Base-by-base conservation (phyloP, 2,329 filamentous ascomycete species). In the Diaporthe longicolla region DNA sequence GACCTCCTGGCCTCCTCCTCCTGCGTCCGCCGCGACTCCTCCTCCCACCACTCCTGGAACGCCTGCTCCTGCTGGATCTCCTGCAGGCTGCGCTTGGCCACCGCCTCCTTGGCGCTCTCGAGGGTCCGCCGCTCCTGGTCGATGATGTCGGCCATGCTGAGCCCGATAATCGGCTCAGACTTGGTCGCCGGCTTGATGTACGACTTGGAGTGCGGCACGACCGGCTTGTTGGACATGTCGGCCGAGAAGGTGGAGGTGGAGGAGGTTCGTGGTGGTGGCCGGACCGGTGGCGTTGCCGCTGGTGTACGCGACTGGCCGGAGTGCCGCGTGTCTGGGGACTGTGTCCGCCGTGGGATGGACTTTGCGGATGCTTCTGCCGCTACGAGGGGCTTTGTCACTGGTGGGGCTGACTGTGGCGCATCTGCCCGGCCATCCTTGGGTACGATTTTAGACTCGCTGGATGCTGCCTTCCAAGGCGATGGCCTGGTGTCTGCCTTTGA, bases 61-160 rank as follows among this genome's bases (percentile, higher is more conserved):
- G 95, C 95, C 81, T 99, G 97, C 83, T 99, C 97, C 77, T 97
- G 92, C 82, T 99, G 97, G 74, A 99, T 99, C 76, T 98, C 97
- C 80, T 97, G 92, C 40, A 99, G 85, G 76, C 94, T 97, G 72
- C 96, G 90, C 84, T 97, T 98, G 2, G 95, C 94, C 15, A 92
- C 92, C 0, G 95, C 94, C 81, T 98, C 95, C 70, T 91, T 93
- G 75, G 97, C 92, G 24, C 91, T 89, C 73, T 95, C 91, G 80
- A 97, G 97, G 81, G 98, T 95, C 11, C 91, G 91, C 81, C 93
- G 91, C 83, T 99, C 95, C 79, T 97, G 92, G 10, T 92, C 92
- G 19, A 98, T 93, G 73, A 99, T 99, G 77, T 98, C 95, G 21
- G 92, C 90, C 85, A 99, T 93, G 45, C 93, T 95, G 17, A 95